These are phyloP conservation scores for Pythium rishiriense DNA, from an alignment of 352 stramenopile species.

Conservation along the genomic window DNA sequence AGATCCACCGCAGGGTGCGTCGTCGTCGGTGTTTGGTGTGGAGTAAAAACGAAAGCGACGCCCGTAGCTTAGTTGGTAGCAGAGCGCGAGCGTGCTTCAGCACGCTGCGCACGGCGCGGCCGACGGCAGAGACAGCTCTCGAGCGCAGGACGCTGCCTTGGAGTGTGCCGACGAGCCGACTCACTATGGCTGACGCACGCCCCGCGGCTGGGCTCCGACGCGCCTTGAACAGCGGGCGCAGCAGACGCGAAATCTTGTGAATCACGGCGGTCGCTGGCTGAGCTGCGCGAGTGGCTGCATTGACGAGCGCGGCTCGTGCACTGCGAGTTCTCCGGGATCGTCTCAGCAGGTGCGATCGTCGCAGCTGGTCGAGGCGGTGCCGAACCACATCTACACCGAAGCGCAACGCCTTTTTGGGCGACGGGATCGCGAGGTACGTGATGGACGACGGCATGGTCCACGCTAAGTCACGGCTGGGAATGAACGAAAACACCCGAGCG, in stretches of 20 bases:
- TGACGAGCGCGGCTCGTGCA: not conserved
- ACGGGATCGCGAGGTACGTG: conserved; percentile 14
- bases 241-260: not conserved
- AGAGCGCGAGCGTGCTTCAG: not conserved
- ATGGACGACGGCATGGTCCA: conserved; percentile 21
- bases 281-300: not conserved
- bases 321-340: not conserved
- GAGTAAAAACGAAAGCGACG: not conserved
- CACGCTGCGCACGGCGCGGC: not conserved
- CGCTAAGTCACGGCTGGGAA: too few species aligned
- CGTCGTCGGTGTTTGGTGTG: not conserved
- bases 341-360: not conserved
- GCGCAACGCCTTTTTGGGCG: conserved; percentile 3
- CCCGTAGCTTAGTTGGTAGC: not conserved
- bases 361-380: conserved; percentile 1
- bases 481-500: too few species aligned
- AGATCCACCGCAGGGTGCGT: not conserved
- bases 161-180: not conserved
- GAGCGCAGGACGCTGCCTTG: not conserved
- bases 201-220: not conserved
- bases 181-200: not conserved
- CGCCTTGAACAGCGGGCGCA: not conserved
- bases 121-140: not conserved
- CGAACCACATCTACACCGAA: not conserved
- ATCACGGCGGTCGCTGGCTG: not conserved